Conservation (phyloP, 768 basidiomycete species). For the Leccinum rimulosum region DNA sequence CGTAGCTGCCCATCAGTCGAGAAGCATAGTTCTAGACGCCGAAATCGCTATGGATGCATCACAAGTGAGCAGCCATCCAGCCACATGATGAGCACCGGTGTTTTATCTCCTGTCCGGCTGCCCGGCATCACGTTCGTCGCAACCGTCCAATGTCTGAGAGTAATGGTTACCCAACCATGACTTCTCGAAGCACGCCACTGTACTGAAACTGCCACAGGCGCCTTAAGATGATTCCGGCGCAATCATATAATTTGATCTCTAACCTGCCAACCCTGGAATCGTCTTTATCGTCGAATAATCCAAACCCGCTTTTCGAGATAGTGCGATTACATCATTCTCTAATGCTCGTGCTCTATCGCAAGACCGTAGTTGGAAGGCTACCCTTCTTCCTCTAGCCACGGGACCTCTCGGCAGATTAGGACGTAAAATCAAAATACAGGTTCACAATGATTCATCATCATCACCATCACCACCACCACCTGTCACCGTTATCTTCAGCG, state of each 20-base stretch:
- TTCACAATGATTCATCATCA: too few species aligned
- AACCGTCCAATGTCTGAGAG: background rate
- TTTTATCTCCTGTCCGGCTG: background rate
- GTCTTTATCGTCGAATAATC: background rate
- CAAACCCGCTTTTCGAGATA: background rate
- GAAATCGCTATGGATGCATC: background rate
- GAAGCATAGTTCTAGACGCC: background rate
- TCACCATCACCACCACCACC: background rate
- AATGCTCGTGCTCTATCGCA: background rate
- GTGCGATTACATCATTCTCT: background rate
- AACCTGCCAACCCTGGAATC: background rate
- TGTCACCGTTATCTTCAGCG: slow-evolving; percentile 19
- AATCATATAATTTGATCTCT: background rate
- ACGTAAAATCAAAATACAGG: too few species aligned
- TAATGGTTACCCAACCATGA: background rate
- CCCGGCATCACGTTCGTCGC: too few species aligned
- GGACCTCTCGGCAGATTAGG: background rate
- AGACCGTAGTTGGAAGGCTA: background rate
- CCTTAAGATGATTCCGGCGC: background rate
- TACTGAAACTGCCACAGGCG: background rate
- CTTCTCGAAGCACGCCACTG: background rate
- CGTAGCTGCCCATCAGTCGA: background rate
- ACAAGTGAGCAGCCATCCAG: background rate
- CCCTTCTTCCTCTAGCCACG: background rate
- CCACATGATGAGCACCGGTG: background rate